A percentile compares a stretch with the other conserved stretches of the same genome.
These are phyloP conservation scores for Phylloporus sp. DNA, from an alignment of 768 basidiomycete species.

Conservation along the genomic window DNA sequence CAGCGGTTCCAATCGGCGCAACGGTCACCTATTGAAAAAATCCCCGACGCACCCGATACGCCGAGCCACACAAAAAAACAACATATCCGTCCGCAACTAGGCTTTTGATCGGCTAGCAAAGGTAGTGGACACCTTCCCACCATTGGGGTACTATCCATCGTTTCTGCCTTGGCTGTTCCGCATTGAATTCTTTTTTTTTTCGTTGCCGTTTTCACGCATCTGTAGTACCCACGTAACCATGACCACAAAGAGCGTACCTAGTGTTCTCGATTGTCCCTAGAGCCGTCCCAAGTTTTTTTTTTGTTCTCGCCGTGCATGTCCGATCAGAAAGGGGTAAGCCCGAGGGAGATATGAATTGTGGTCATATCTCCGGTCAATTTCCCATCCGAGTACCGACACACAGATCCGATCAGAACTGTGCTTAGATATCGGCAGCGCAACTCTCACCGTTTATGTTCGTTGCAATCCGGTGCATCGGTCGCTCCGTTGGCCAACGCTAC, in stretches of 20 bases:
- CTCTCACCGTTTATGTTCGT: background rate
- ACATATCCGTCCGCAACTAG: background rate
- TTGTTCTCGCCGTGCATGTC: background rate
- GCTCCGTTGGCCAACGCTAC: background rate
- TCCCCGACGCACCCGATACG: no score
- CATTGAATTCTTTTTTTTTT: background rate
- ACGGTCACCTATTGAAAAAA: no score
- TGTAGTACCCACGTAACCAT: background rate
- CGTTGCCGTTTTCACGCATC: background rate
- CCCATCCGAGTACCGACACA: background rate
- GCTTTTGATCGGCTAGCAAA: background rate
- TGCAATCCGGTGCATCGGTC: background rate
- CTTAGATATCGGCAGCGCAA: background rate
- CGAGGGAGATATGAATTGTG: background rate
- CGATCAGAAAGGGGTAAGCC: background rate
- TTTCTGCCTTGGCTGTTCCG: background rate
- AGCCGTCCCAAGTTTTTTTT: background rate
- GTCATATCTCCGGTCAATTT: background rate
- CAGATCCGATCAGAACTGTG: slow-evolving; percentile 3
- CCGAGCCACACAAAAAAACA: background rate
- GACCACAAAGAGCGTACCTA: background rate
- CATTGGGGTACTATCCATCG: background rate
- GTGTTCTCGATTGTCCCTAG: background rate
- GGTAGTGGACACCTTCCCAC: background rate
- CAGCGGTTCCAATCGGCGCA: no score